Evolutionary conservation across 2,329 filamentous ascomycete species (phyloP).

Genomic region (Fusarium transvaalense): DNA sequence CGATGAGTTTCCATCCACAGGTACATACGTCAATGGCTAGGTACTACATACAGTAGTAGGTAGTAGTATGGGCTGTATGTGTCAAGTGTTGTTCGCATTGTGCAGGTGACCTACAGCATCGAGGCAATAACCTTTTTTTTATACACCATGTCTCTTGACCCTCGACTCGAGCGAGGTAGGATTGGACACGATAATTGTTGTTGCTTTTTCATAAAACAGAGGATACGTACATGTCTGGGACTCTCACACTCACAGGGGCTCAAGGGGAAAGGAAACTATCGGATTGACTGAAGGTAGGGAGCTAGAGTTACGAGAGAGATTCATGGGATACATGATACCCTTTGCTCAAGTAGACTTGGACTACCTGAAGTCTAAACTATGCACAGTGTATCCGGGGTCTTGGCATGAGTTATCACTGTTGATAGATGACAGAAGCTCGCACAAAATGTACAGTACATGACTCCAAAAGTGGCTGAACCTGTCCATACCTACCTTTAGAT

Average conservation of each 20-base stretch:
- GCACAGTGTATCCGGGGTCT: conserved; percentile 14
- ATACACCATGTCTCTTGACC: conserved; percentile 17
- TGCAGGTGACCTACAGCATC: conserved; percentile 33
- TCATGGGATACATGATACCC: conserved; percentile 10
- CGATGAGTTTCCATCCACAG: conserved; percentile 25
- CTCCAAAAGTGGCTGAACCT: conserved; percentile 7
- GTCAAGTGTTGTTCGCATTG: conserved; percentile 9
- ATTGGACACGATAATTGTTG: conserved; percentile 1
- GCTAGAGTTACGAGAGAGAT: conserved; percentile 7
- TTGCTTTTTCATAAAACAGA: conserved; percentile 19
- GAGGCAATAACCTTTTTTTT: conserved; percentile 29
- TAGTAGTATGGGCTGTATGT: background rate
- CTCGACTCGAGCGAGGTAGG: conserved; percentile 18
- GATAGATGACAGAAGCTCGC: background rate
- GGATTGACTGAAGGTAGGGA: conserved; percentile 21
- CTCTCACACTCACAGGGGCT: background rate
- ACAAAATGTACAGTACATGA: conserved; percentile 1
- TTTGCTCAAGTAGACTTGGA: conserved; percentile 7
- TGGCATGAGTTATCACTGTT: conserved; percentile 1
- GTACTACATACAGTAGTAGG: too few species aligned
- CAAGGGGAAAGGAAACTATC: conserved; percentile 14
- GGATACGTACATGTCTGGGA: background rate
- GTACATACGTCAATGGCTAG: conserved; percentile 33
- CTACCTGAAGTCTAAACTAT: background rate
- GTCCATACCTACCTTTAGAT: background rate